Conservation (phyloP, 176 grass and related monocot genomes). For the Alopecurus myosuroides region DNA sequence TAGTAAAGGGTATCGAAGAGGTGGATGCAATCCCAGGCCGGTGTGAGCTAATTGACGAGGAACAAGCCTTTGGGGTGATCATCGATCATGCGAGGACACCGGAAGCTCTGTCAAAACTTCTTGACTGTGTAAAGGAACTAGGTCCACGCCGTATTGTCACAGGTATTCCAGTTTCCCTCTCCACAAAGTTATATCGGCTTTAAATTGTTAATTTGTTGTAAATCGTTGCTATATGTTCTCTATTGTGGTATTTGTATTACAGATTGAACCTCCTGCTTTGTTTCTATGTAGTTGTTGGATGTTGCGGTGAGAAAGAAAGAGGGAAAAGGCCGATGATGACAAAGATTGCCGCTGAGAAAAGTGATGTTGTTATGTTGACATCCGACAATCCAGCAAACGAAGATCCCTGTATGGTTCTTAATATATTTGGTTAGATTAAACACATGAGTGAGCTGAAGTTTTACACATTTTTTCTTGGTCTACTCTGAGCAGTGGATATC, state of each 20-base stretch:
- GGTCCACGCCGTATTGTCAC: slow-evolving; percentile 80
- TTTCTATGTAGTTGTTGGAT: slow-evolving; percentile 82
- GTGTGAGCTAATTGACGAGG: slow-evolving; percentile 93
- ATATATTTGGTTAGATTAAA: slow-evolving; percentile 20
- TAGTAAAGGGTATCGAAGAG: slow-evolving; percentile 93
- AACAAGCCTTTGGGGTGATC: slow-evolving; percentile 91
- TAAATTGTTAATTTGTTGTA: not conserved
- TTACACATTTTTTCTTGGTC: slow-evolving; percentile 19
- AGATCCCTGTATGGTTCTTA: slow-evolving; percentile 67
- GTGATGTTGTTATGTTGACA: slow-evolving; percentile 97
- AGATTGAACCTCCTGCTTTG: slow-evolving; percentile 19
- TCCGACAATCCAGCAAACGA: slow-evolving; percentile 94
- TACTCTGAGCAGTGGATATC: slow-evolving; percentile 75
- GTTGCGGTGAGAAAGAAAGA: slow-evolving; percentile 87
- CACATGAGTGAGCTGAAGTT: not conserved
- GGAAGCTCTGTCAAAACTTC: slow-evolving; percentile 70
- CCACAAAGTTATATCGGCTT: not conserved
- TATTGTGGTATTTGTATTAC: not conserved
- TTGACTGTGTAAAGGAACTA: slow-evolving; percentile 73
- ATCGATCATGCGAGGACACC: slow-evolving; percentile 81
- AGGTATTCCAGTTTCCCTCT: slow-evolving; percentile 40
- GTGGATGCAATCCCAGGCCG: slow-evolving; percentile 94
- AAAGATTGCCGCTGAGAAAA: slow-evolving; percentile 93
- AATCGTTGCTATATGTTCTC: not conserved
- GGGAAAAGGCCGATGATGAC: slow-evolving; percentile 92